These are phyloP conservation scores for Penicillium occitanis DNA, from an alignment of 2,329 filamentous ascomycete species.

Conservation along the genomic window DNA sequence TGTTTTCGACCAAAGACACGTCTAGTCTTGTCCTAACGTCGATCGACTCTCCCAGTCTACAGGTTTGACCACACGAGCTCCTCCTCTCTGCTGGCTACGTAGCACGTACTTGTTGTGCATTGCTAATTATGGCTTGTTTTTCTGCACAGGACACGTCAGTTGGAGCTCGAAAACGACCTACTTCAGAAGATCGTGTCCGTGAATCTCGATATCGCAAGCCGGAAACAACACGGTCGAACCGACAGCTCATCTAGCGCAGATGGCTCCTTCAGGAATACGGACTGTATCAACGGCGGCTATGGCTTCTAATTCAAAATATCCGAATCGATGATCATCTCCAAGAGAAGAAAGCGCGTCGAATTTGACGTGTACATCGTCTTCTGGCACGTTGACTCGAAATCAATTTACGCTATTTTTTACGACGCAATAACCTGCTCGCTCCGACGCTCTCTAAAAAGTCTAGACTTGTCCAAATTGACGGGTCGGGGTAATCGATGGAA, in stretches of 20 bases:
- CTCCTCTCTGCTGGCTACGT: not conserved
- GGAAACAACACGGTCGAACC: not conserved
- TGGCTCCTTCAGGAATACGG: not conserved
- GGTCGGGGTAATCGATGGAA: not conserved
- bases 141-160: conserved; percentile 8
- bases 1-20: not conserved
- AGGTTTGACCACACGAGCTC: not conserved
- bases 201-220: not conserved
- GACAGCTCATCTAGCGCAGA: not conserved
- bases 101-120: not conserved
- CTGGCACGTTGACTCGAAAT: not conserved
- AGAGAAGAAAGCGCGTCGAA: not conserved
- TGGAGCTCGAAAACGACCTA: not conserved
- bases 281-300: not conserved
- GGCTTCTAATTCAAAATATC: not conserved
- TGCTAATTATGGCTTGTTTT: not conserved
- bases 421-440: not conserved
- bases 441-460: not conserved
- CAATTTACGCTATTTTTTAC: not conserved
- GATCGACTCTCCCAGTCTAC: not conserved
- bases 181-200: not conserved
- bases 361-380: conserved; percentile 6
- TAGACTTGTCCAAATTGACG: not conserved
- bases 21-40: not conserved
- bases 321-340: conserved; percentile 1